A percentile compares a stretch with the other conserved stretches of the same genome.
These are phyloP conservation scores for Zasmidium angulare DNA, from an alignment of 2,329 filamentous ascomycete species.

Conservation along the genomic window DNA sequence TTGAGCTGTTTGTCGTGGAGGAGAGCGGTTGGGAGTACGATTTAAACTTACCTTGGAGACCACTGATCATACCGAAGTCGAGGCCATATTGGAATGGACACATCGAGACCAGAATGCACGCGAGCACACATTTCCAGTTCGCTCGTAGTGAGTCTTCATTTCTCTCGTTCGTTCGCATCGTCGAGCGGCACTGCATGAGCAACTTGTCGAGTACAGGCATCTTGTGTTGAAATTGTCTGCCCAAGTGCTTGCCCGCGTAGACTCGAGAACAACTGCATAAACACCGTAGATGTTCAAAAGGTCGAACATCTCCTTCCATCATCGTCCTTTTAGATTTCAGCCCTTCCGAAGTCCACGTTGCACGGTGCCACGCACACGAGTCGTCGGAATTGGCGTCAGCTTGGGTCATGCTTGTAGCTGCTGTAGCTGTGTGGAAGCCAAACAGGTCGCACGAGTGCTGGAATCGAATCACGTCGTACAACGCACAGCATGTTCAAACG, in stretches of 20 bases:
- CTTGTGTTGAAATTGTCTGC: no score
- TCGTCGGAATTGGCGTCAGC: not conserved
- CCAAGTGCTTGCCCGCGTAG: no score
- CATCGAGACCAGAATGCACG: slow-evolving; percentile 51
- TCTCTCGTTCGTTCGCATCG: not conserved
- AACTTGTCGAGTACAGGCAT: not conserved
- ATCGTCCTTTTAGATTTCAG: not conserved
- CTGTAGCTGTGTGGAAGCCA: not conserved
- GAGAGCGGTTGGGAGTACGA: slow-evolving; percentile 15
- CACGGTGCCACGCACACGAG: not conserved
- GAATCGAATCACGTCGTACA: not conserved
- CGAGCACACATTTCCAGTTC: slow-evolving; percentile 50
- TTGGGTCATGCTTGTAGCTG: not conserved
- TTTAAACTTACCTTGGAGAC: slow-evolving; percentile 55
- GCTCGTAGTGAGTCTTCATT: slow-evolving; percentile 25
- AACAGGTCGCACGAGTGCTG: not conserved
- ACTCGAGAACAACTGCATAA: not conserved
- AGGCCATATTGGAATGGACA: slow-evolving; percentile 55
- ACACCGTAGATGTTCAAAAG: not conserved
- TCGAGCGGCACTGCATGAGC: slow-evolving; percentile 5
- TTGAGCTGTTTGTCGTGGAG: not conserved
- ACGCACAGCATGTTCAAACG: not conserved
- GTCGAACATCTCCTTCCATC: not conserved
- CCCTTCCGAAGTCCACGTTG: not conserved
- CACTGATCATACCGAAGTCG: slow-evolving; percentile 54